These are phyloP conservation scores for Sporopachydermia quercuum DNA, from an alignment of 805 yeast species.

Conservation along the genomic window DNA sequence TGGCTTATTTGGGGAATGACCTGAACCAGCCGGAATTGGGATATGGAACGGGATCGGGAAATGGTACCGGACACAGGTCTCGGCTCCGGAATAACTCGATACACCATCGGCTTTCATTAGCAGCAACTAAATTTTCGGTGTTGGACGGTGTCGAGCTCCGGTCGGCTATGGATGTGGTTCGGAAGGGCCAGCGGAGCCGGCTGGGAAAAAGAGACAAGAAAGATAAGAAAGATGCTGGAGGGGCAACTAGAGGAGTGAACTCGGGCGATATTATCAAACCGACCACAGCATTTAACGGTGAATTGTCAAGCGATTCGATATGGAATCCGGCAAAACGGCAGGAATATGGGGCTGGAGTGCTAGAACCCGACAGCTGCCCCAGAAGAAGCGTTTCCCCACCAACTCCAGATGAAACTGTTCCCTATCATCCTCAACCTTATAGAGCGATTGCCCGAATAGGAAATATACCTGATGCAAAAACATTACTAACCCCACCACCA, in stretches of 20 bases:
- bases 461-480: neutral
- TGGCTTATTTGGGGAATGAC: too few relatives aligned
- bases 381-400: neutral
- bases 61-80: too few relatives aligned
- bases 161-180: neutral
- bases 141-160: slow-evolving; percentile 1
- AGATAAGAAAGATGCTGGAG: neutral
- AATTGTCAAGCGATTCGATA: neutral
- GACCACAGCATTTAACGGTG: too few relatives aligned
- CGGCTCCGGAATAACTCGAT: too few relatives aligned
- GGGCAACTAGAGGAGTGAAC: neutral
- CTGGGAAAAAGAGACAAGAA: too few relatives aligned
- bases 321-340: neutral
- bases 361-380: too few relatives aligned
- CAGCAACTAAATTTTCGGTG: neutral
- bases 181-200: too few relatives aligned
- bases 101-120: slow-evolving; percentile 1
- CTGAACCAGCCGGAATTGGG: too few relatives aligned
- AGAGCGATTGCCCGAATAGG: too few relatives aligned
- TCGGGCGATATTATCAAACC: neutral
- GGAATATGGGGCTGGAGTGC: neutral
- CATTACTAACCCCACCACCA: neutral
- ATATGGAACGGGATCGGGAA: too few relatives aligned
- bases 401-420: neutral
- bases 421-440: neutral